Base-by-base conservation (phyloP, 768 basidiomycete species). In the Pholiota molesta region DNA sequence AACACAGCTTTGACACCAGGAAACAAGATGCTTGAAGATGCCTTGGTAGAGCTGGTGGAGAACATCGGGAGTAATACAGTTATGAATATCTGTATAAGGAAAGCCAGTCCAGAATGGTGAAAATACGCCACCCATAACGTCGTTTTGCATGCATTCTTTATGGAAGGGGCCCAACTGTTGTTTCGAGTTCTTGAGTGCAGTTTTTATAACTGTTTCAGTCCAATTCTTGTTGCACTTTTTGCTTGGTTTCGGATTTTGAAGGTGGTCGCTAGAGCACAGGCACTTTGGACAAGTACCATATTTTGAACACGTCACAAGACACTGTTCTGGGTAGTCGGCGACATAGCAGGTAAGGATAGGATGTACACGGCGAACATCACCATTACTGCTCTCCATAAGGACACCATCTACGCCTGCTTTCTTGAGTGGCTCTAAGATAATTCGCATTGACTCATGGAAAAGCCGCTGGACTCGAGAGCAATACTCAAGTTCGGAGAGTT, bases 301-400 rank as follows among this genome's bases (percentile, higher is more conserved):
- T 57, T 70, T 70, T 26, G 58, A 62, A 31, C 76, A 75, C 0
- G 72, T 69, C 2, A 78, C 74, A 0, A 79, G 69, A 51, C 76
- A 78, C 47, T 80, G 79, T 64, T 81, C 78, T 0, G 80, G 79
- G 54, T 77, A 74, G 62, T 79, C 77, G 26, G 64, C 67, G 28
- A 66, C 64, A 39, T 70, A 70, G 44, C 64, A 64, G 1, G 66
- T 53, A 19, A 70, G 65, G n/a, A 68, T 62, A 16, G 69, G 67
- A 52, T 51, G 62, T 8, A 70, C 64, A 17, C n/a, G 21, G 0
- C 77, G 73, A 1, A 74, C 56, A 0, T 33, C 26, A 0, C 78
- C 74, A 63, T 81, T 71, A 0, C 72, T 68, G 53, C 78, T 78
- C 7, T 71, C 56, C 1, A n/a, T n/a, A n/a, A n/a, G n/a, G n/a